Percentiles rank a stretch among this genome's conserved stretches.
Conservation (phyloP, 768 basidiomycete species). For the Leccinellum luteum region DNA sequence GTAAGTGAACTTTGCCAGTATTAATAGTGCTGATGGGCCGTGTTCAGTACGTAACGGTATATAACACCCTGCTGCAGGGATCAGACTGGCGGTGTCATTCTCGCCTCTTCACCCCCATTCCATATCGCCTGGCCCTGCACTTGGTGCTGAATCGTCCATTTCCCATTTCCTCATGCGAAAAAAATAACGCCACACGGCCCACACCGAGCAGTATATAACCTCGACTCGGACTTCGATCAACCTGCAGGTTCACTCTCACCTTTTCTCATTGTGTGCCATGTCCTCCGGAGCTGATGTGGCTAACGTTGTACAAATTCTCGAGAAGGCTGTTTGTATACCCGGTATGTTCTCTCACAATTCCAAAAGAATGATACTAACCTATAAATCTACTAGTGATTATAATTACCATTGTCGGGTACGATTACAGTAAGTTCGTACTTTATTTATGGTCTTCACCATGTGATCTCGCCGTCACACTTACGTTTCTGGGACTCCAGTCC, state of each 20-base stretch:
- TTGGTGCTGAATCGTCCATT: background rate
- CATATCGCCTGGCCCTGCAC: background rate
- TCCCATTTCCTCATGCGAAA: background rate
- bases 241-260: background rate
- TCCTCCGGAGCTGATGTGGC: background rate
- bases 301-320: background rate
- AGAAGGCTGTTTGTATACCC: background rate
- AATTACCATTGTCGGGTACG: constrained; percentile 9
- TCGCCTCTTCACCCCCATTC: background rate
- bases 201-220: background rate
- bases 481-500: background rate
- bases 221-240: background rate
- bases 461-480: background rate
- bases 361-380: background rate
- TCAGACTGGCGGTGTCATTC: background rate
- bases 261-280: background rate
- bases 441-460: background rate
- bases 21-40: background rate
- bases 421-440: constrained; percentile 9
- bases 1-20: background rate
- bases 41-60: background rate
- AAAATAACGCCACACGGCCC: background rate
- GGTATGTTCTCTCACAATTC: background rate
- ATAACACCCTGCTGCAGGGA: background rate
- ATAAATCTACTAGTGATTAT: background rate